These are phyloP conservation scores for Polytolypa hystricis DNA, from an alignment of 2,329 filamentous ascomycete genomes.

Conservation along the genomic window DNA sequence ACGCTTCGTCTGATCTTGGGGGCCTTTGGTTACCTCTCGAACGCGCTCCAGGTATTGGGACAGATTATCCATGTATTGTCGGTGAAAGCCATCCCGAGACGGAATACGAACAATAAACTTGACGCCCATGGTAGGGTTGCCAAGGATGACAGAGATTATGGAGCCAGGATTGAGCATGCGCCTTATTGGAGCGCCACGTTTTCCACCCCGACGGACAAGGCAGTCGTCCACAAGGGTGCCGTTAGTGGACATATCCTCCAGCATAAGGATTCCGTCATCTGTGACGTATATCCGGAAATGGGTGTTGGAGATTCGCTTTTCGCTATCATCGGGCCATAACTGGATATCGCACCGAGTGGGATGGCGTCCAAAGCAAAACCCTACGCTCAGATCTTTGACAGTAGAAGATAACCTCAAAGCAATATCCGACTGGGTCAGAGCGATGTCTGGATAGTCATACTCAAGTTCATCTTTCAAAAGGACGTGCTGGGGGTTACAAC, in stretches of 20 bases:
- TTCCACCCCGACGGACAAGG: constrained; percentile 47
- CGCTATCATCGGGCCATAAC: constrained; percentile 56
- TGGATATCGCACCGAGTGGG: constrained; percentile 57
- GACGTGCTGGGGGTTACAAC: constrained; percentile 47
- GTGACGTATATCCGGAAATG: constrained; percentile 94
- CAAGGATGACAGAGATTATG: constrained; percentile 56
- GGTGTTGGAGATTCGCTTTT: constrained; percentile 73
- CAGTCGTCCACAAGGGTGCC: constrained; percentile 75
- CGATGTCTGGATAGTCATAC: constrained; percentile 25
- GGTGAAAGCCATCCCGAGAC: constrained; percentile 56
- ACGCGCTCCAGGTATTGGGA: constrained; percentile 49
- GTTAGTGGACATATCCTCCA: constrained; percentile 92
- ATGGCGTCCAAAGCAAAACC: constrained; percentile 84
- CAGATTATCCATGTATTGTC: constrained; percentile 59
- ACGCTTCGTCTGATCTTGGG: constrained; percentile 4
- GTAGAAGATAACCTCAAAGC: constrained; percentile 67
- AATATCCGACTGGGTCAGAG: constrained; percentile 44
- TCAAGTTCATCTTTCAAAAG: constrained; percentile 41
- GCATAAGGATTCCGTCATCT: constrained; percentile 73
- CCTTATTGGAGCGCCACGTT: constrained; percentile 31
- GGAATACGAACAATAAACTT: constrained; percentile 81
- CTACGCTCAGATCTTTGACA: constrained; percentile 55
- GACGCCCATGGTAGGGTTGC: constrained; percentile 48
- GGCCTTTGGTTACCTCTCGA: constrained; percentile 12
- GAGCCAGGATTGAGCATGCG: constrained; percentile 62